Conservation (phyloP, 768 basidiomycete species). For the Phallus indusiatus region DNA sequence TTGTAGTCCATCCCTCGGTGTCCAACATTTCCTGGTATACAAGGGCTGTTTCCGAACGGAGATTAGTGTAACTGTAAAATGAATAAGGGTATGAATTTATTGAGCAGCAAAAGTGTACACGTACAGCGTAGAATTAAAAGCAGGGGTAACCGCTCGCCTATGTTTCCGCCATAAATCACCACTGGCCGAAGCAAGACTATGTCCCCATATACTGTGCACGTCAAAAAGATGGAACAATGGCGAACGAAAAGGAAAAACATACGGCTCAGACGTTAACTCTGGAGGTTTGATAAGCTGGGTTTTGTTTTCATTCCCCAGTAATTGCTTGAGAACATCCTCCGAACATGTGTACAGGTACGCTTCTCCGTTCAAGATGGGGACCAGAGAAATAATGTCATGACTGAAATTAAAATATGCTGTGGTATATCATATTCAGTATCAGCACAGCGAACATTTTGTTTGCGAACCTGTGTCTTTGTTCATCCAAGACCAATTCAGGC, state of each 20-base stretch:
- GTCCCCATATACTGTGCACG: neutral
- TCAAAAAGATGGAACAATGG: neutral
- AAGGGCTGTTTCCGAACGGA: neutral
- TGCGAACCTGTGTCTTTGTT: neutral
- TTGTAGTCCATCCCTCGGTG: constrained; percentile 1
- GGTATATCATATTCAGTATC: neutral
- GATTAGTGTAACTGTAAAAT: neutral
- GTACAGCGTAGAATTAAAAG: constrained; percentile 26
- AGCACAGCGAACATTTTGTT: neutral
- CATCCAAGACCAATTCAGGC: neutral
- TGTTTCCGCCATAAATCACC: constrained; percentile 59
- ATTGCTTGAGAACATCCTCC: constrained; percentile 18
- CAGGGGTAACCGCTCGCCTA: constrained; percentile 50
- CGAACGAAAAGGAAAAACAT: neutral
- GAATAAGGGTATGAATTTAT: neutral
- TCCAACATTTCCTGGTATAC: constrained; percentile 10
- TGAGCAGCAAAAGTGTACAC: neutral
- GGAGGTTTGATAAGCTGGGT: constrained; percentile 12
- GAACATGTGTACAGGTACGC: constrained; percentile 17
- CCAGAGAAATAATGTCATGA: constrained; percentile 19
- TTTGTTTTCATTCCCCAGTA: constrained; percentile 15
- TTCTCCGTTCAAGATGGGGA: constrained; percentile 15
- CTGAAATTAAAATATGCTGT: constrained; percentile 16
- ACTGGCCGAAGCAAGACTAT: constrained; percentile 51
- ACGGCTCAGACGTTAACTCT: neutral